phyloP scores from a whole-genome alignment of 768 basidiomycete genomes.

The Tubosaeta sp. region DNA sequence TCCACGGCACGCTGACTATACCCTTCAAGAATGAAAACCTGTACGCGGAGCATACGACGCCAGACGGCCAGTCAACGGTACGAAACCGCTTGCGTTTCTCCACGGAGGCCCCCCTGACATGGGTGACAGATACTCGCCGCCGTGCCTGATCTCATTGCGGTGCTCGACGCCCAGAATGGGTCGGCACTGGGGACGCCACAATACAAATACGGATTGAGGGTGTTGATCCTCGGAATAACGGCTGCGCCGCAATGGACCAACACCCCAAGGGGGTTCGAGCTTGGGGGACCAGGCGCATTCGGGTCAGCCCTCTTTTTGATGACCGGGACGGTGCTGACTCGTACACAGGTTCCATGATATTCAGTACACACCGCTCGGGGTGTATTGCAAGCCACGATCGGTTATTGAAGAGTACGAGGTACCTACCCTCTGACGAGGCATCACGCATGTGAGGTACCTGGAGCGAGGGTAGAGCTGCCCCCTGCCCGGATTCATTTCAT shows the following conservation, averaged over 20 bases:
- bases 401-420: constrained; percentile 42
- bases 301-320: constrained; percentile 32
- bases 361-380: constrained; percentile 35
- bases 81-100: neutral
- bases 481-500: neutral
- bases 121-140: constrained; percentile 41
- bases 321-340: constrained; percentile 6
- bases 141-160: constrained; percentile 63
- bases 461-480: neutral
- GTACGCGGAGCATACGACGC: constrained; percentile 39
- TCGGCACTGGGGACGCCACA: constrained; percentile 60
- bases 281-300: constrained; percentile 52
- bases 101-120: neutral
- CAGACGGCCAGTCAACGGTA: constrained; percentile 26
- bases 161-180: constrained; percentile 60
- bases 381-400: constrained; percentile 40
- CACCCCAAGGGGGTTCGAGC: constrained; percentile 43
- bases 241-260: constrained; percentile 55
- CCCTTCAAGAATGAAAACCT: constrained; percentile 66
- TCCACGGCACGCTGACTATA: constrained; percentile 37
- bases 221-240: constrained; percentile 44
- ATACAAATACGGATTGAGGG: constrained; percentile 57
- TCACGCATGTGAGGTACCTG: constrained; percentile 5
- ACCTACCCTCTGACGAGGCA: neutral
- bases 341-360: constrained; percentile 29